These are phyloP conservation scores for Paramecium tetraurelia DNA, from an alignment of 73 alveolate genomes.

Conservation along the genomic window DNA sequence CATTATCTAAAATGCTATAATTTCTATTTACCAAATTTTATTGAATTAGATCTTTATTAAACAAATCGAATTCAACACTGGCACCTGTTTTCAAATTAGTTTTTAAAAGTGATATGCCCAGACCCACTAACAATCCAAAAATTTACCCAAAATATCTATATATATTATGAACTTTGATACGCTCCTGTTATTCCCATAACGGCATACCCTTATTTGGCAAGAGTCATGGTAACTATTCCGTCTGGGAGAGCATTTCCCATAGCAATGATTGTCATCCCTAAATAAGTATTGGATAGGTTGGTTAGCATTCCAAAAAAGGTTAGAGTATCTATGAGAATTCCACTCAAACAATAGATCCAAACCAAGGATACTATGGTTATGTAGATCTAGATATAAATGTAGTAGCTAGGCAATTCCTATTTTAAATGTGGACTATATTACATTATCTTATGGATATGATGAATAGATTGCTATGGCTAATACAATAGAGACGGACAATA, in stretches of 20 bases:
- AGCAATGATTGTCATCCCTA: slow-evolving; percentile 37
- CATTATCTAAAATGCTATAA: neutral
- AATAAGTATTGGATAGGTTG: neutral
- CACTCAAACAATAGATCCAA: neutral
- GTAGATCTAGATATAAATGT: neutral
- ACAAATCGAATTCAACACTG: neutral
- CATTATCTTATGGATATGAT: neutral
- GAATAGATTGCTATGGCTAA: neutral
- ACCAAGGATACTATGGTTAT: neutral
- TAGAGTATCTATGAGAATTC: neutral
- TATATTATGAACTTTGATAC: neutral
- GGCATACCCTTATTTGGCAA: slow-evolving; percentile 35
- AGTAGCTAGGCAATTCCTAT: neutral
- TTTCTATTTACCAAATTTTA: neutral
- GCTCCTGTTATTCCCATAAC: slow-evolving; percentile 46
- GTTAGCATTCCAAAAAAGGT: slow-evolving; percentile 27
- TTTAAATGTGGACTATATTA: neutral
- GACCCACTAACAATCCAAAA: slow-evolving; percentile 27
- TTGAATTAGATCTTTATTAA: neutral
- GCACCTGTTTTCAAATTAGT: neutral
- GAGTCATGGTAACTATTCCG: slow-evolving; percentile 10
- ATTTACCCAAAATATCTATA: slow-evolving; percentile 6
- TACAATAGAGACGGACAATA: neutral
- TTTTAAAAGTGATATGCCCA: neutral
- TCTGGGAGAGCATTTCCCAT: slow-evolving; percentile 48